Percentiles rank a stretch among this genome's conserved stretches.
phyloP scores from a whole-genome alignment of 2,329 filamentous ascomycete genomes.

The Pseudocercospora eumusae region DNA sequence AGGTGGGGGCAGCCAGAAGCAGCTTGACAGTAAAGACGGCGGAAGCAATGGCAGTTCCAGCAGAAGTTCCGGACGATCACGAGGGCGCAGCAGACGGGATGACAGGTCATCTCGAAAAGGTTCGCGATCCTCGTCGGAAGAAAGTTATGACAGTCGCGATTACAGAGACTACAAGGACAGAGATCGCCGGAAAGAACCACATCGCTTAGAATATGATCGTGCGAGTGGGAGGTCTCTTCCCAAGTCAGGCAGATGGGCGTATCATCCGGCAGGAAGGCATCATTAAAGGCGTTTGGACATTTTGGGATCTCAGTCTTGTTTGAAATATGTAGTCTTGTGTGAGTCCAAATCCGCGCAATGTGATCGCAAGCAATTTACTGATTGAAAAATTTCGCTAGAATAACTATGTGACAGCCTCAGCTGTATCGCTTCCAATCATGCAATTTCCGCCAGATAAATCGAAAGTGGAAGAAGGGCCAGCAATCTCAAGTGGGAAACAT shows the following conservation, averaged over 20 bases:
- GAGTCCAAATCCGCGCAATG: background rate
- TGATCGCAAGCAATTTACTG: background rate
- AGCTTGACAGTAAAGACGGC: background rate
- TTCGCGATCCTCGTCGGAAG: background rate
- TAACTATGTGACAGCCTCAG: background rate
- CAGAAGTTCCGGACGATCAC: constrained; percentile 9
- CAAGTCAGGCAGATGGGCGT: constrained; percentile 1
- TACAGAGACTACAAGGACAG: background rate
- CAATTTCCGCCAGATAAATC: background rate
- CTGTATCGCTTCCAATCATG: too few relatives aligned
- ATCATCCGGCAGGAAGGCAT: constrained; percentile 1
- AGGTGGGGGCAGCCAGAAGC: constrained; percentile 8
- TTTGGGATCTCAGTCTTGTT: background rate
- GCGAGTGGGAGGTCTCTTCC: background rate
- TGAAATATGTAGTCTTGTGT: background rate
- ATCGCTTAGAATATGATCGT: constrained; percentile 3
- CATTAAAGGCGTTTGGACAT: background rate
- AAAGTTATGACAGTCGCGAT: constrained; percentile 1
- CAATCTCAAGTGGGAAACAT: background rate
- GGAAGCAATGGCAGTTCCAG: constrained; percentile 4
- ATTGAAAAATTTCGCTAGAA: background rate
- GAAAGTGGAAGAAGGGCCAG: background rate
- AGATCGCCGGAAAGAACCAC: background rate
- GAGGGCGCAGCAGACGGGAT: constrained; percentile 1
- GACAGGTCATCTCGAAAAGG: constrained; percentile 8